These are phyloP conservation scores for Neurospora discreta DNA, from an alignment of 495 filamentous ascomycete genomes.

Conservation along the genomic window DNA sequence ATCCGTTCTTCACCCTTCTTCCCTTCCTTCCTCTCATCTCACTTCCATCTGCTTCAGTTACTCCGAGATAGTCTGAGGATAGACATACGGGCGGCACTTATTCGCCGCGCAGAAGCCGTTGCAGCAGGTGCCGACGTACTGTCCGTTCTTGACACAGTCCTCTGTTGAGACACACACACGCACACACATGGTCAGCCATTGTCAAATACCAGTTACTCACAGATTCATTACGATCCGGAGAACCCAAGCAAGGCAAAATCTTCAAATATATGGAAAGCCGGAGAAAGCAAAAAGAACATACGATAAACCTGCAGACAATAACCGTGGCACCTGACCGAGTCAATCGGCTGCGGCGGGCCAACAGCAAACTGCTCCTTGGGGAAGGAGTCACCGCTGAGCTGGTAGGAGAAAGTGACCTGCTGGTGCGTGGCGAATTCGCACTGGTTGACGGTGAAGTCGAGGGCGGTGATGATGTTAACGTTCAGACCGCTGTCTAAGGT, in stretches of 20 bases:
- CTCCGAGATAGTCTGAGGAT: neutral
- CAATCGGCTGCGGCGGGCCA: slow-evolving; percentile 20
- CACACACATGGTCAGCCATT: neutral
- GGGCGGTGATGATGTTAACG: slow-evolving; percentile 19
- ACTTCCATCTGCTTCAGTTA: neutral
- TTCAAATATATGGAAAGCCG: too few species aligned
- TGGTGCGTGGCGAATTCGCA: slow-evolving; percentile 16
- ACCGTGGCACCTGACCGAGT: slow-evolving; percentile 16
- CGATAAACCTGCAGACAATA: slow-evolving; percentile 14
- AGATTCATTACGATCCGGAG: too few species aligned
- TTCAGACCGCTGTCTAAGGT: slow-evolving; percentile 17
- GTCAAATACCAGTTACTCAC: too few species aligned
- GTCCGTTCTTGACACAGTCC: slow-evolving; percentile 17
- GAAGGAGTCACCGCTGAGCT: slow-evolving; percentile 9
- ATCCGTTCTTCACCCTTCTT: neutral
- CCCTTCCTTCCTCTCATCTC: neutral
- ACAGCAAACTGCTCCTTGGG: slow-evolving; percentile 17
- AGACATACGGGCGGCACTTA: slow-evolving; percentile 20
- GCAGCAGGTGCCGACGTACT: slow-evolving; percentile 20
- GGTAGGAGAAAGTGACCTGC: slow-evolving; percentile 7
- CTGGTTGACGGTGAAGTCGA: slow-evolving; percentile 16
- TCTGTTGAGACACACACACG: neutral
- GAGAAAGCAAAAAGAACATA: neutral
- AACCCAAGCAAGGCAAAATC: too few species aligned
- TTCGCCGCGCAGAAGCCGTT: slow-evolving; percentile 21